Evolutionary conservation across 306 rosid species (phyloP).

Genomic region (Purshia tridentata): DNA sequence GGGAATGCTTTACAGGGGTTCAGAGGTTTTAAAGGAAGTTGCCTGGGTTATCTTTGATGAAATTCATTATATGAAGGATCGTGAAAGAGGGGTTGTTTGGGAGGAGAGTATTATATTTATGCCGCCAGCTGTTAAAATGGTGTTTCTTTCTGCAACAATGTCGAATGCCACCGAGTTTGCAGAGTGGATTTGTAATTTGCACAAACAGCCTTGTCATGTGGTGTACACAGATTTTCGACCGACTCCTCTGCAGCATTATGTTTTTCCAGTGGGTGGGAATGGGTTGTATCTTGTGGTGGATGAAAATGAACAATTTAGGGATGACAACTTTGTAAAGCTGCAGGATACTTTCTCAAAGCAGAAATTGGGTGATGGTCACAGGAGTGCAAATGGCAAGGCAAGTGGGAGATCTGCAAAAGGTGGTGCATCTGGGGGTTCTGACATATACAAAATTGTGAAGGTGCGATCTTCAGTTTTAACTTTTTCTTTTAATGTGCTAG

Average conservation of each 20-base stretch:
- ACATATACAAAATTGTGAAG: constrained; percentile 91
- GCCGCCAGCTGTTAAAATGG: constrained; percentile 94
- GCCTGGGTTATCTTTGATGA: constrained; percentile 97
- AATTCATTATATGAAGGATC: constrained; percentile 93
- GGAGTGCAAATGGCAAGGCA: constrained; percentile 49
- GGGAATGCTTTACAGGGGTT: constrained; percentile 94
- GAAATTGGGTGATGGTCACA: constrained; percentile 48
- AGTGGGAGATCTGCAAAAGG: constrained; percentile 66
- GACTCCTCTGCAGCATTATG: constrained; percentile 90
- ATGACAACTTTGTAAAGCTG: constrained; percentile 72
- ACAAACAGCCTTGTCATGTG: constrained; percentile 93
- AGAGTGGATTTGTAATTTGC: constrained; percentile 89
- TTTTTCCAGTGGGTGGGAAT: constrained; percentile 70
- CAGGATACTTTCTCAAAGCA: constrained; percentile 69
- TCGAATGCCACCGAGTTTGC: constrained; percentile 96
- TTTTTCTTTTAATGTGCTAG: background rate
- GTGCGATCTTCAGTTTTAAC: constrained; percentile 33
- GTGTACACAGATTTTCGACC: constrained; percentile 96
- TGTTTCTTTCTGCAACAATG: constrained; percentile 91
- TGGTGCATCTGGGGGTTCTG: constrained; percentile 79
- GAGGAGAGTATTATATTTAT: constrained; percentile 94
- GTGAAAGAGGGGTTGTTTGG: constrained; percentile 98
- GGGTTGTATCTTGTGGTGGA: constrained; percentile 90
- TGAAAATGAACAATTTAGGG: constrained; percentile 81
- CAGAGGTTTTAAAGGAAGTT: constrained; percentile 87